Conservation (phyloP, 1,284 basidiomycete genomes). For the Microbotryomycetes sp. region DNA sequence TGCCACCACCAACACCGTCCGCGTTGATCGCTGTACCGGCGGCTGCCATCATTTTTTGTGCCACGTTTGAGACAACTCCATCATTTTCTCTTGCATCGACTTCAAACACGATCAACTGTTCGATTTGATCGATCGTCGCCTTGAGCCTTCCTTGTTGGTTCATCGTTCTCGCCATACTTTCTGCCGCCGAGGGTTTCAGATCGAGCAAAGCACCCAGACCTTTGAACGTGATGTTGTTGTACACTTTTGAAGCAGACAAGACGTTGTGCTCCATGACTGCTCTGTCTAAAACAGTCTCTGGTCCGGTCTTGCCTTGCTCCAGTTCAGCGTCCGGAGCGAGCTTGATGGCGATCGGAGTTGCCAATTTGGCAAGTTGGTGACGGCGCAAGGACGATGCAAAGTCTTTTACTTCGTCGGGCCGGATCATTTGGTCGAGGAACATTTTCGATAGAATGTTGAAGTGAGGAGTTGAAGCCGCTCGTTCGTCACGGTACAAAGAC, state of each 20-base stretch:
- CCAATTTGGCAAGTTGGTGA: slow-evolving; percentile 88
- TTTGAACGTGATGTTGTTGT: slow-evolving; percentile 73
- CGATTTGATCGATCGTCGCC: slow-evolving; percentile 36
- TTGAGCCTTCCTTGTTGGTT: slow-evolving; percentile 34
- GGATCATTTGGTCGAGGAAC: slow-evolving; percentile 93
- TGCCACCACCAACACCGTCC: neutral
- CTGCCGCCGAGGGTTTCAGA: slow-evolving; percentile 57
- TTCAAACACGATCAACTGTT: slow-evolving; percentile 33
- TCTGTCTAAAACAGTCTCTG: slow-evolving; percentile 90
- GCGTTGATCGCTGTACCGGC: slow-evolving; percentile 3
- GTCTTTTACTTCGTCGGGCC: slow-evolving; percentile 74
- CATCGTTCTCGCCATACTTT: slow-evolving; percentile 37
- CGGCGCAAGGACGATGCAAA: slow-evolving; percentile 81
- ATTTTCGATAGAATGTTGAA: slow-evolving; percentile 91
- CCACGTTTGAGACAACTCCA: slow-evolving; percentile 28
- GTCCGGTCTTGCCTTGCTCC: slow-evolving; percentile 64
- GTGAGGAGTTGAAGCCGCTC: slow-evolving; percentile 67
- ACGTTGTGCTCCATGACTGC: slow-evolving; percentile 99
- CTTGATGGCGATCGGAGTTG: slow-evolving; percentile 59
- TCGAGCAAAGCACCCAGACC: slow-evolving; percentile 78
- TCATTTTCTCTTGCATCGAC: slow-evolving; percentile 17
- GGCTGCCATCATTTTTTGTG: slow-evolving; percentile 45
- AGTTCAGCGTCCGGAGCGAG: slow-evolving; percentile 44
- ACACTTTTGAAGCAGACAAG: slow-evolving; percentile 73
- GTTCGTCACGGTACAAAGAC: slow-evolving; percentile 87